Evolutionary conservation across 2,329 filamentous ascomycete species (phyloP).

Genomic region (Lecanicillium sp.): DNA sequence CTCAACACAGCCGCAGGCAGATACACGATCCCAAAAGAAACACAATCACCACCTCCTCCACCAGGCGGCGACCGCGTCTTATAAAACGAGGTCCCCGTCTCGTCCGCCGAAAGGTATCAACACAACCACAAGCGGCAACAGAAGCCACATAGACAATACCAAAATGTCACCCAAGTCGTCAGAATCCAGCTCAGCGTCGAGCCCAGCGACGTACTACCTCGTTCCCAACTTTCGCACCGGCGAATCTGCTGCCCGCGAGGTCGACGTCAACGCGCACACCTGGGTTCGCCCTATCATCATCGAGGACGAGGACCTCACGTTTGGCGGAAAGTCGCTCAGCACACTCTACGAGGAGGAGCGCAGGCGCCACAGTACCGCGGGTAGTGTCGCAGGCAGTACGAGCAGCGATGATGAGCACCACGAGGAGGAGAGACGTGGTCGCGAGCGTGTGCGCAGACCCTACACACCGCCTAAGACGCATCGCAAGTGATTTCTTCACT

Average conservation of each 20-base stretch:
- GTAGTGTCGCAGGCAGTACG: constrained; percentile 33
- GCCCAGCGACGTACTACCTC: constrained; percentile 19
- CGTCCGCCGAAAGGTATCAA: no score
- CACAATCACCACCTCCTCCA: neutral
- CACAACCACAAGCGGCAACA: no score
- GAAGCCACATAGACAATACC: no score
- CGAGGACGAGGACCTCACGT: constrained; percentile 56
- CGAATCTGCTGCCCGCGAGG: constrained; percentile 28
- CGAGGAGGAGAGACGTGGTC: constrained; percentile 33
- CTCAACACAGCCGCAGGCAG: neutral
- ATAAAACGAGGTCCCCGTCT: no score
- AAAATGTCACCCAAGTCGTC: constrained; percentile 10
- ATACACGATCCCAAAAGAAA: neutral
- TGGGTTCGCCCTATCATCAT: constrained; percentile 53
- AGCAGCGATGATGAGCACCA: constrained; percentile 21
- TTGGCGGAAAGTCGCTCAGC: constrained; percentile 54
- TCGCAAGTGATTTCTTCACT: constrained; percentile 27
- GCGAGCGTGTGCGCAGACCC: constrained; percentile 31
- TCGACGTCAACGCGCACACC: constrained; percentile 28
- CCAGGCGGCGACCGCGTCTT: no score
- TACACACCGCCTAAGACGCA: constrained; percentile 25
- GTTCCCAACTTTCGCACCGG: constrained; percentile 29
- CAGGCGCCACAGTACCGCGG: constrained; percentile 33
- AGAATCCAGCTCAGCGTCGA: neutral
- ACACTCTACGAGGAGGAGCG: constrained; percentile 56